A percentile compares a stretch with the other conserved stretches of the same genome.
phyloP scores from a whole-genome alignment of 345 rosid genomes.

The Salix suchowensis region DNA sequence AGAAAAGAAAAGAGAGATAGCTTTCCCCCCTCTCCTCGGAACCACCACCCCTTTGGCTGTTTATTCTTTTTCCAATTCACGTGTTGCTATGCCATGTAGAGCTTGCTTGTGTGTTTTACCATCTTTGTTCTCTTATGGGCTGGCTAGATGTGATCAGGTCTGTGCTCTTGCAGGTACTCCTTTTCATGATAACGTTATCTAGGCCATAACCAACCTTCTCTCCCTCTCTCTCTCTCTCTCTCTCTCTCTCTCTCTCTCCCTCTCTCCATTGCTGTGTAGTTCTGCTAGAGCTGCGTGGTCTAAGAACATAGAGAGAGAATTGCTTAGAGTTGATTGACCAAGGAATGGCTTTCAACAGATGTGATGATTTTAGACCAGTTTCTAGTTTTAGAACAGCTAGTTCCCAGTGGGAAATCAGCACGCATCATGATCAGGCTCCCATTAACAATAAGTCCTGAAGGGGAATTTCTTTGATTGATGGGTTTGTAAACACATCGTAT shows the following conservation, averaged over 20 bases:
- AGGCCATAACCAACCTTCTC: conserved; percentile 2
- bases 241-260: background rate
- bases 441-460: conserved; percentile 3
- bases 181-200: conserved; percentile 29
- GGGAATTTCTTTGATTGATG: conserved; percentile 17
- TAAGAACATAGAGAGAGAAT: background rate
- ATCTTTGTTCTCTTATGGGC: conserved; percentile 50
- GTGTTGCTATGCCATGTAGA: conserved; percentile 50
- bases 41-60: conserved; percentile 47
- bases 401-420: background rate
- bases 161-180: conserved; percentile 25
- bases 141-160: conserved; percentile 34
- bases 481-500: conserved; percentile 36
- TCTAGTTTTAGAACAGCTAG: background rate
- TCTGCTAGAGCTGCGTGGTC: background rate
- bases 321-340: background rate
- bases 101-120: conserved; percentile 32
- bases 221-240: background rate
- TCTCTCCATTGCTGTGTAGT: background rate
- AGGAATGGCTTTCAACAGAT: background rate
- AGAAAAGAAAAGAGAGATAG: background rate
- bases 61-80: conserved; percentile 44
- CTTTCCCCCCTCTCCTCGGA: conserved; percentile 31
- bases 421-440: background rate
- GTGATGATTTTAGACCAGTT: background rate